Evolutionary conservation across 2,329 filamentous ascomycete genomes (phyloP).

Genomic region (Clonostachys chloroleuca): DNA sequence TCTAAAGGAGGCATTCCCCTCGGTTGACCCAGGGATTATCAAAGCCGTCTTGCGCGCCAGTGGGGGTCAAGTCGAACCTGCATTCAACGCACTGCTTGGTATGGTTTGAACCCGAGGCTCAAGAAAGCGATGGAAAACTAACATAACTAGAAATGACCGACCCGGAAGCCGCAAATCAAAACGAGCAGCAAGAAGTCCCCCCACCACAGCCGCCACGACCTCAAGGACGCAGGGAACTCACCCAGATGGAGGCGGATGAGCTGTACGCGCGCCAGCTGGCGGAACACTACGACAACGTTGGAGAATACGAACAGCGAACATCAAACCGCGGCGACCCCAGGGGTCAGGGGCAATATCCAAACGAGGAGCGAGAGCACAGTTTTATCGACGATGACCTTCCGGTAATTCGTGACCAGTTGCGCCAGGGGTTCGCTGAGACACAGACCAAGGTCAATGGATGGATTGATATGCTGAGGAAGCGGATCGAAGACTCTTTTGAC

Average conservation of each 20-base stretch:
- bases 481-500: slow-evolving; percentile 82
- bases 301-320: slow-evolving; percentile 53
- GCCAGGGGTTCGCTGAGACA: slow-evolving; percentile 91
- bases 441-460: slow-evolving; percentile 90
- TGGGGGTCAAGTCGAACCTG: slow-evolving; percentile 81
- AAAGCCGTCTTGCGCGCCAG: slow-evolving; percentile 87
- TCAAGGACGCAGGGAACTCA: slow-evolving; percentile 55
- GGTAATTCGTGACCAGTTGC: slow-evolving; percentile 86
- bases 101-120: slow-evolving; percentile 10
- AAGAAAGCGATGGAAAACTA: slow-evolving; percentile 1
- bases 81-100: slow-evolving; percentile 92
- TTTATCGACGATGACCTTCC: slow-evolving; percentile 97
- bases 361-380: slow-evolving; percentile 73
- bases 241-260: slow-evolving; percentile 87
- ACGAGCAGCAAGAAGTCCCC: slow-evolving; percentile 49
- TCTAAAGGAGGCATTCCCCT: slow-evolving; percentile 89
- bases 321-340: slow-evolving; percentile 29
- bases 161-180: slow-evolving; percentile 55
- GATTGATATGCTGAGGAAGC: slow-evolving; percentile 90
- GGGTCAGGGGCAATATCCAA: slow-evolving; percentile 8
- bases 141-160: slow-evolving; percentile 66
- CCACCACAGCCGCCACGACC: slow-evolving; percentile 82
- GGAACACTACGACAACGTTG: slow-evolving; percentile 74
- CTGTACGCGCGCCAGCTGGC: slow-evolving; percentile 88
- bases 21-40: slow-evolving; percentile 73